Evolutionary conservation across 2,329 filamentous ascomycete species (phyloP).

Genomic region (Colletotrichum sp.): DNA sequence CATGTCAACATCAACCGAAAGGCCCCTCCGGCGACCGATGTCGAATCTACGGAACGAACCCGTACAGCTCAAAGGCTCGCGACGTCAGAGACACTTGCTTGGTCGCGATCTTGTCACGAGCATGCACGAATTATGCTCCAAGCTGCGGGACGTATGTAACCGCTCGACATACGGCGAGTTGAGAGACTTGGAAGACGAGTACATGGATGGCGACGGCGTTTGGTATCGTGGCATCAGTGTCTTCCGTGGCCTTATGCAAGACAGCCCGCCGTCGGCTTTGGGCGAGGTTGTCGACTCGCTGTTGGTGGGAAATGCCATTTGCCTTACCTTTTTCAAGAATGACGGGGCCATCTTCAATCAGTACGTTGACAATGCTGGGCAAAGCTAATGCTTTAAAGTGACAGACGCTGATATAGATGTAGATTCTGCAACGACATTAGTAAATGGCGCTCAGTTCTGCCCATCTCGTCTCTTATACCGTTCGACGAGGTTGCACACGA

Average conservation of each 20-base stretch:
- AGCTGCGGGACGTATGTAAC: conserved; percentile 1
- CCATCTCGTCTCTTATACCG: conserved; percentile 16
- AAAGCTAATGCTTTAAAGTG: neutral
- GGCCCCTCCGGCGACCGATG: neutral
- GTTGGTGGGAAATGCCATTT: conserved; percentile 18
- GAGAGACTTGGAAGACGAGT: neutral
- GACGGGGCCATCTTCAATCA: conserved; percentile 7
- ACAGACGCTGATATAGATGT: neutral
- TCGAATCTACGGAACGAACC: neutral
- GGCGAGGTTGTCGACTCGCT: conserved; percentile 19
- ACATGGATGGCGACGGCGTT: neutral
- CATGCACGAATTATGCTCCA: conserved; percentile 9
- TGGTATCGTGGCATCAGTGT: conserved; percentile 19
- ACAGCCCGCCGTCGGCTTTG: conserved; percentile 15
- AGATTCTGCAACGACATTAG: conserved; percentile 30
- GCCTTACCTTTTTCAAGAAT: neutral
- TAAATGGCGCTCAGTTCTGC: conserved; percentile 28
- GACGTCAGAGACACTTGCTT: conserved; percentile 1
- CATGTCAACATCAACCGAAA: neutral
- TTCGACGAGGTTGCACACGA: conserved; percentile 28
- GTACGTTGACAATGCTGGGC: conserved; percentile 1
- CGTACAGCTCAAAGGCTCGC: neutral
- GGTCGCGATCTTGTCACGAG: conserved; percentile 11
- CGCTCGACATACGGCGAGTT: neutral
- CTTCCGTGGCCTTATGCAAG: conserved; percentile 20